phyloP scores from a whole-genome alignment of 1,284 basidiomycete genomes.

The Sutorius eximius region DNA sequence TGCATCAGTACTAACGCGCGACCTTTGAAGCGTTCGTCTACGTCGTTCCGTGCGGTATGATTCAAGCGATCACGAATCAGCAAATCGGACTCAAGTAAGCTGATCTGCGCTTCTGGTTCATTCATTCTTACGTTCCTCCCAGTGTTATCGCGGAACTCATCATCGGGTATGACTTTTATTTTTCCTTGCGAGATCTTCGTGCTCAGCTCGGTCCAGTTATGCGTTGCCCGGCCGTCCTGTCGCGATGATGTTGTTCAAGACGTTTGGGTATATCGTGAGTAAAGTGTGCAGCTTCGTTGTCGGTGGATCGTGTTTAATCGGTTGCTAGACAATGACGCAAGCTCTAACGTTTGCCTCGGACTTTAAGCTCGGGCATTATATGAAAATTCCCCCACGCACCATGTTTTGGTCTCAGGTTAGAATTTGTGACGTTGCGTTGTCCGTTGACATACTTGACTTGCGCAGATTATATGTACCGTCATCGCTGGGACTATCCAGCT shows the following conservation, averaged over 20 bases:
- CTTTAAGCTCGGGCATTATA: conserved; percentile 50
- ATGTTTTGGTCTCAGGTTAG: conserved; percentile 45
- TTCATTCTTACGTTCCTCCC: neutral
- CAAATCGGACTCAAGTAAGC: conserved; percentile 42
- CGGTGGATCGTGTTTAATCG: neutral
- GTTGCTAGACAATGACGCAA: conserved; percentile 35
- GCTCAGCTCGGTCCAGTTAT: conserved; percentile 24
- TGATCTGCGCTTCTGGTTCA: neutral
- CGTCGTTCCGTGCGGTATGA: conserved; percentile 48
- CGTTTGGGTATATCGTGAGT: conserved; percentile 41
- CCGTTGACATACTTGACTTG: neutral
- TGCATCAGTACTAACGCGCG: conserved; percentile 6
- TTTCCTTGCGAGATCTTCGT: neutral
- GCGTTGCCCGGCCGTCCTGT: conserved; percentile 41
- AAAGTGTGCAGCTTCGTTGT: neutral
- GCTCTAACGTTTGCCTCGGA: conserved; percentile 46
- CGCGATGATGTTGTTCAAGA: conserved; percentile 45
- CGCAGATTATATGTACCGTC: conserved; percentile 40
- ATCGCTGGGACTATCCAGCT: conserved; percentile 43
- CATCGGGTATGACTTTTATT: conserved; percentile 37
- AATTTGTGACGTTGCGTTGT: neutral
- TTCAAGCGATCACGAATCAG: conserved; percentile 47
- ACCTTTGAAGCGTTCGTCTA: conserved; percentile 39
- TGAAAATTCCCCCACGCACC: conserved; percentile 51
- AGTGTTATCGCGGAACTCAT: conserved; percentile 50